Conservation (phyloP, 129 eudicot species). For the Helianthus annuus region HanXRQr2.0-SUNRISE NC_035435.2:17022988-17023487, state of each 20-base stretch:
- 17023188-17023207: conserved; percentile 32
- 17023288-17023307: background rate
- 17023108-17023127: conserved; percentile 16
- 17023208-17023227: background rate
- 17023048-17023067: conserved; percentile 17
- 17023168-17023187: conserved; percentile 36
- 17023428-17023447: conserved; percentile 41
- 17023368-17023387: conserved; percentile 29
- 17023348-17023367: conserved; percentile 33
- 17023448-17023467: conserved; percentile 25
- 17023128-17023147: conserved; percentile 23
- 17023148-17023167: background rate
- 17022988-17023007: background rate
- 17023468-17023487: conserved; percentile 29
- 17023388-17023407: conserved; percentile 7
- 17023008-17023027: background rate
- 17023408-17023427: conserved; percentile 38
- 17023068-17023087: conserved; percentile 31
- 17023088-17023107: conserved; percentile 17
- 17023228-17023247: no score
- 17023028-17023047: background rate
- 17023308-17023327: conserved; percentile 34
- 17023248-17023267: no score
- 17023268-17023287: background rate
- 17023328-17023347: conserved; percentile 28